Base-by-base conservation (phyloP, 306 rosid genomes). In the Gastrolobium bilobum region DNA sequence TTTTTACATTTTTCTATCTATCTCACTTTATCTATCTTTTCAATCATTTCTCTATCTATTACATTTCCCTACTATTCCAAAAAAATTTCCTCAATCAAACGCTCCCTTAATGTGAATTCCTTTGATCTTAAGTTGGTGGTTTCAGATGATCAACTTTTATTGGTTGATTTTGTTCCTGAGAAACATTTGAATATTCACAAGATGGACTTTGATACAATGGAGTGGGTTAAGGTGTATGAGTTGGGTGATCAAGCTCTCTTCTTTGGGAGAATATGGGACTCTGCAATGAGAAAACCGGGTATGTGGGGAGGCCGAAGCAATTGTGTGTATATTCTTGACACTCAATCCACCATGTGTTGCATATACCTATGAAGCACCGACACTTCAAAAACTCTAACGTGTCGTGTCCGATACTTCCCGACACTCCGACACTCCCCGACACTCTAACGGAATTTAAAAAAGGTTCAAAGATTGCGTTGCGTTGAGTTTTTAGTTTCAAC, bases 281-380 rank as follows among this genome's bases (percentile, higher is more conserved):
- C 57, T 67, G 20, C 73, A 29, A 67, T 67, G 7, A 46, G 39
- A 3, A 58, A 26, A 38, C 54, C 66, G 10, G 7, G 66, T 6
- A 72, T 26, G 7, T 72, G 77, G 77, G 42, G 66, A 29, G 50
- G 39, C 5, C 26, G 4, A 10, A 67, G 57, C 3, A 72, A 72
- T 42, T 72, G 54, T 56, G 77, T 72, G 13, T 72, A 72, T 40
- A 13, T 3, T 40, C 1, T 56, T 8, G 29, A 72, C 0, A 3
- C 38, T 39, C 2, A 13, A 20, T 58, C 62, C 2, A 14, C 53
- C 6, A 38, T 30, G 29, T 56, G 66, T 30, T 72, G 42, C 54
- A 11, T 54, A 26, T 72, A 72, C 29, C n/a, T n/a, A n/a, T n/a
- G n/a, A n/a, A n/a, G n/a, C n/a, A n/a, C n/a, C n/a, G n/a, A n/a